Evolutionary conservation across 257 asterid genomes (phyloP).

Genomic region (Fraxinus anomala): DNA sequence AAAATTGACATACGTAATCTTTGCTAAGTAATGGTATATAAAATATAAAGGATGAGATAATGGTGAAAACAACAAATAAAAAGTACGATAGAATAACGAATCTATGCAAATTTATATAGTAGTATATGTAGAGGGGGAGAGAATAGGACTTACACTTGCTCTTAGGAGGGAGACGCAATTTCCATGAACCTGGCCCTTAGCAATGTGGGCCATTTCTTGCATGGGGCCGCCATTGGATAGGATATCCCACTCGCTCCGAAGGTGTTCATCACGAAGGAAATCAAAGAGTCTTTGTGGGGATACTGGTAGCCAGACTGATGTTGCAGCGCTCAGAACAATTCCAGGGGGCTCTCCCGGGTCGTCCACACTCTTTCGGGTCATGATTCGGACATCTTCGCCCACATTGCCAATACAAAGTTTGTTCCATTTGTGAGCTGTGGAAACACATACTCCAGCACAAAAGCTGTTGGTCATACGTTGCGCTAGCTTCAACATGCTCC

Average conservation of each 20-base stretch:
- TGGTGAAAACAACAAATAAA: no score
- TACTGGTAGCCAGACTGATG: constrained; percentile 66
- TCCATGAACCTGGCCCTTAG: constrained; percentile 65
- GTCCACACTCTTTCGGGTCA: constrained; percentile 64
- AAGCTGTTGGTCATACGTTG: constrained; percentile 68
- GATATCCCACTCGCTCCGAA: constrained; percentile 69
- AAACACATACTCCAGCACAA: constrained; percentile 65
- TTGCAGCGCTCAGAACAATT: constrained; percentile 59
- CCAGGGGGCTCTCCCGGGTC: constrained; percentile 72
- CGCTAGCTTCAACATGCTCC: constrained; percentile 69
- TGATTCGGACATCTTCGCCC: constrained; percentile 61
- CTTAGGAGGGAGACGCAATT: constrained; percentile 67
- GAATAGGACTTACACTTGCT: constrained; percentile 41
- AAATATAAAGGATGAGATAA: no score
- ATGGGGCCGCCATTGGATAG: constrained; percentile 70
- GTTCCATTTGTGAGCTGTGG: constrained; percentile 67
- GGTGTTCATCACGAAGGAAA: constrained; percentile 58
- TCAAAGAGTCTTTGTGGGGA: constrained; percentile 55
- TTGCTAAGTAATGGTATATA: not conserved
- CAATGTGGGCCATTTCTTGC: constrained; percentile 72
- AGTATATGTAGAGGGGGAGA: not conserved
- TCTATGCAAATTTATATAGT: no score
- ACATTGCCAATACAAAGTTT: constrained; percentile 50
- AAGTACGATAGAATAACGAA: not conserved
- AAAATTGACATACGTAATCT: not conserved